phyloP scores from a whole-genome alignment of 345 rosid genomes.

The Eucalyptus regnans region DNA sequence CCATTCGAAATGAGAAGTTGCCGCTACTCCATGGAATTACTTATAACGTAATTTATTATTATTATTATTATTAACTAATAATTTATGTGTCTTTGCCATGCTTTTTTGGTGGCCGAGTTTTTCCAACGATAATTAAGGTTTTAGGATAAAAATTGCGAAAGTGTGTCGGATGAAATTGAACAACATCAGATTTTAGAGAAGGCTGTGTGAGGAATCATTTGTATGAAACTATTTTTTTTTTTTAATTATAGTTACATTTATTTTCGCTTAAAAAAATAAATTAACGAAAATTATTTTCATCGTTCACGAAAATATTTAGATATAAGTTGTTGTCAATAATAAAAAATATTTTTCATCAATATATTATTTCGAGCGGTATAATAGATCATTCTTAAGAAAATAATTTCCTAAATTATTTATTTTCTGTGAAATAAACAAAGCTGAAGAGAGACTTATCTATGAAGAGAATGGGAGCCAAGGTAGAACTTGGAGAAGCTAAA shows the following conservation, averaged over 20 bases:
- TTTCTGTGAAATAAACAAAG: accelerated
- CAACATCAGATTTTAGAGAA: neutral
- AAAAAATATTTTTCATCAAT: neutral
- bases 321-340: accelerated
- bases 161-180: neutral
- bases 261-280: no score
- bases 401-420: neutral
- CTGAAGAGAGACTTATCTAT: neutral
- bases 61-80: neutral
- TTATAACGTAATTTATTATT: neutral
- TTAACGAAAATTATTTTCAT: accelerated
- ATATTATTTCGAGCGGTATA: neutral
- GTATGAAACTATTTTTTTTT: neutral
- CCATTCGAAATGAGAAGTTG: neutral
- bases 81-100: neutral
- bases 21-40: neutral
- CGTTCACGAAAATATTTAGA: accelerated
- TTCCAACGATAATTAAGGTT: neutral
- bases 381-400: neutral
- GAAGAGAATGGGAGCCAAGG: neutral
- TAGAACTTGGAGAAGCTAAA: neutral
- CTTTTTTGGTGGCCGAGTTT: neutral
- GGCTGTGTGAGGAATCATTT: neutral
- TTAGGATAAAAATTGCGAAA: neutral
- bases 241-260: neutral